Percentiles rank a stretch among this genome's conserved stretches.
phyloP scores from a whole-genome alignment of 2,329 filamentous ascomycete species.

The Nemania abortiva region DNA sequence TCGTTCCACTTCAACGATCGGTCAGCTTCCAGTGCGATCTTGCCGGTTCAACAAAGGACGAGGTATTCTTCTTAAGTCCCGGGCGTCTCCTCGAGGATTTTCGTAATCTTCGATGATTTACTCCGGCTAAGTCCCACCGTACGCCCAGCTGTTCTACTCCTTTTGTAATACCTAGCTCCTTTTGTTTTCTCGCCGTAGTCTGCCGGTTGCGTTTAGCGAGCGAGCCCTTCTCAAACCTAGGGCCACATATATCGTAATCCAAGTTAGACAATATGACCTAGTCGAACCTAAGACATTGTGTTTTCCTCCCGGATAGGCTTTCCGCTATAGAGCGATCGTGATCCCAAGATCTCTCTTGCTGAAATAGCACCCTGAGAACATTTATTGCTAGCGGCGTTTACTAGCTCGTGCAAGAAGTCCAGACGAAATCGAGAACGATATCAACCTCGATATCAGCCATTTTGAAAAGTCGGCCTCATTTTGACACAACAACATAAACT shows the following conservation, averaged over 20 bases:
- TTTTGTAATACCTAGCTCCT: slow-evolving; percentile 22
- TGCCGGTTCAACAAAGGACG: slow-evolving; percentile 28
- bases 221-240: slow-evolving; percentile 46
- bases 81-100: slow-evolving; percentile 26
- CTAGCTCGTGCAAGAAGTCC: not conserved
- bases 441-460: slow-evolving; percentile 19
- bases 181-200: slow-evolving; percentile 44
- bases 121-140: slow-evolving; percentile 45
- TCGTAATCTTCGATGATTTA: slow-evolving; percentile 19
- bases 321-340: slow-evolving; percentile 53
- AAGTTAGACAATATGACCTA: slow-evolving; percentile 54
- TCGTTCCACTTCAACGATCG: slow-evolving; percentile 29
- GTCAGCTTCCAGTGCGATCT: slow-evolving; percentile 28
- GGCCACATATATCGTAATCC: slow-evolving; percentile 44
- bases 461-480: not conserved
- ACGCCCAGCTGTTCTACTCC: slow-evolving; percentile 49
- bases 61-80: slow-evolving; percentile 34
- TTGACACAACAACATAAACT: not conserved
- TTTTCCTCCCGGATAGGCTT: slow-evolving; percentile 55
- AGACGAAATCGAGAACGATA: slow-evolving; percentile 16
- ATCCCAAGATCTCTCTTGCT: slow-evolving; percentile 23
- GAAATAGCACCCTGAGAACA: slow-evolving; percentile 25
- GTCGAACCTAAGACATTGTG: slow-evolving; percentile 45
- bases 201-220: slow-evolving; percentile 44
- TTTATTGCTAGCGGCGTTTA: not conserved